Conservation (phyloP, 2,329 filamentous ascomycete species). For the Raffaelea deltoideospora region DNA sequence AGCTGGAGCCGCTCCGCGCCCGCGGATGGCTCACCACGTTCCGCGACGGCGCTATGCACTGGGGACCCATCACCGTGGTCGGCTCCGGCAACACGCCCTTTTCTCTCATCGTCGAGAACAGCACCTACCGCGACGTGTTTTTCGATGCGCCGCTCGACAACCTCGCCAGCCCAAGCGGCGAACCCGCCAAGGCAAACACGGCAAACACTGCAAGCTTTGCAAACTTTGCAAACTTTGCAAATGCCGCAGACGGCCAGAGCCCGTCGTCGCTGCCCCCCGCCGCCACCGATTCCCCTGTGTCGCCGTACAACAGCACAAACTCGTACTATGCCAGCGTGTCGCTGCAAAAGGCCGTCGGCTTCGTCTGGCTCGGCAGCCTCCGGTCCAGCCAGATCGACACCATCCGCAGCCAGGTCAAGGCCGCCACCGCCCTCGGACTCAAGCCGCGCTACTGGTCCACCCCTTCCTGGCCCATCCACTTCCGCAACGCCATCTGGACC, state of each 20-base stretch:
- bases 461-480: conserved; percentile 42
- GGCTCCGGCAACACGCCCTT: conserved; percentile 51
- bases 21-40: conserved; percentile 41
- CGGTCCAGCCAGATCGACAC: conserved; percentile 25
- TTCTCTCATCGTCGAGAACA: conserved; percentile 34
- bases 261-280: too few species aligned
- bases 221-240: too few species aligned
- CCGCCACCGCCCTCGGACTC: conserved; percentile 40
- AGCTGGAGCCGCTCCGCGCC: conserved; percentile 43
- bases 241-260: too few species aligned
- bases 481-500: conserved; percentile 42
- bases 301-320: conserved; percentile 35
- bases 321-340: conserved; percentile 52
- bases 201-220: too few species aligned
- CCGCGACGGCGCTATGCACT: conserved; percentile 31
- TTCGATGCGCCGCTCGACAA: conserved; percentile 47
- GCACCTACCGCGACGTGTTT: conserved; percentile 44
- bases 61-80: conserved; percentile 50
- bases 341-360: conserved; percentile 38
- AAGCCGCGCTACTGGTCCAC: conserved; percentile 47
- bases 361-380: conserved; percentile 29
- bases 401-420: conserved; percentile 28
- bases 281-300: too few species aligned
- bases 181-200: too few species aligned
- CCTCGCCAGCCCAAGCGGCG: conserved; percentile 11